These are phyloP conservation scores for Suhomyces kilbournensis DNA, from an alignment of 805 yeast genomes.

Conservation along the genomic window DNA sequence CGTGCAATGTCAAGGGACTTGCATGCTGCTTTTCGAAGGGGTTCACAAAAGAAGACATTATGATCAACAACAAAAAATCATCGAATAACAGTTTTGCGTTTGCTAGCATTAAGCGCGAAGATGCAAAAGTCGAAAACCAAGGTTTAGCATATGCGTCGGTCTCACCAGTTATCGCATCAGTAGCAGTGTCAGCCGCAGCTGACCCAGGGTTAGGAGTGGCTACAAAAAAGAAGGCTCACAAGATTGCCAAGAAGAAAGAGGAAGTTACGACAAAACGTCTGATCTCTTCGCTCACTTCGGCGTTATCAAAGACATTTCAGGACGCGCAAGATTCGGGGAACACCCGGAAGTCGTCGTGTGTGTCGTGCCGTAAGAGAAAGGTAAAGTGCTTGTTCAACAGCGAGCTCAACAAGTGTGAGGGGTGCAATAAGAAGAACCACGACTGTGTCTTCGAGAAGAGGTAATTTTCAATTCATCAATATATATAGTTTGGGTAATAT, in stretches of 20 bases:
- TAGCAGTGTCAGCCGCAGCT: neutral
- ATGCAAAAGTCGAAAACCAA: neutral
- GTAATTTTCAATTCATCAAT: constrained; percentile 3
- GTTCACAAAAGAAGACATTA: constrained; percentile 59
- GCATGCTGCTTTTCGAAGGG: constrained; percentile 62
- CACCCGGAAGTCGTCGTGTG: constrained; percentile 37
- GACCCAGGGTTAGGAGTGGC: neutral
- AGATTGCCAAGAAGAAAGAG: constrained; percentile 13
- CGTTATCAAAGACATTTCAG: constrained; percentile 10
- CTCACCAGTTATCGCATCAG: neutral
- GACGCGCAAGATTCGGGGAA: constrained; percentile 5
- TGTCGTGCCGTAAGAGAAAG: constrained; percentile 41
- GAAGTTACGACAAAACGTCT: constrained; percentile 4
- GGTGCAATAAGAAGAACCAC: constrained; percentile 37
- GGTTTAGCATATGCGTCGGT: neutral
- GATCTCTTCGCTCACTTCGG: constrained; percentile 7
- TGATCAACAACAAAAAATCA: constrained; percentile 29
- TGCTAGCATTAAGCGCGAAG: neutral
- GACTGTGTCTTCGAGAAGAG: constrained; percentile 30
- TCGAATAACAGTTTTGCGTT: neutral
- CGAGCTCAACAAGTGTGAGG: constrained; percentile 34
- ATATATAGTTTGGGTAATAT: neutral
- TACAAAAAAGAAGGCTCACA: constrained; percentile 7
- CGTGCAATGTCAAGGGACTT: constrained; percentile 47
- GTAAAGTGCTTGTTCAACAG: constrained; percentile 39